phyloP scores from a whole-genome alignment of 768 basidiomycete genomes.

The Hericium erinaceus region DNA sequence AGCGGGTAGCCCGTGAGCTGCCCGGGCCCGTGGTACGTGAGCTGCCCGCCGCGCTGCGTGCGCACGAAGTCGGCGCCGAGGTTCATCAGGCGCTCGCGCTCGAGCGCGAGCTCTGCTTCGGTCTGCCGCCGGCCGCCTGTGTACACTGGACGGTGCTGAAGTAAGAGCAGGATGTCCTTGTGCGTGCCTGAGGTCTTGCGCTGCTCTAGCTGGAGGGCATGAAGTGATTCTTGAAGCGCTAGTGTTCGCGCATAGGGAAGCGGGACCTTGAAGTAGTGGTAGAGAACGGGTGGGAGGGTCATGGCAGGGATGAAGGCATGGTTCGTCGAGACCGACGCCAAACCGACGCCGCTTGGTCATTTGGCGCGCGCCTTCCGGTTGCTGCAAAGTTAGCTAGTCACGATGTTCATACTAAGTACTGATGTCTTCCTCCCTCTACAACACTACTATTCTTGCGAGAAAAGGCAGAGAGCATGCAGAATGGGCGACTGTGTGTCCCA shows the following conservation, averaged over 20 bases:
- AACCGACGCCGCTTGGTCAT: too few species aligned
- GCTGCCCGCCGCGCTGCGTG: constrained; percentile 81
- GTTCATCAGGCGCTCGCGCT: constrained; percentile 53
- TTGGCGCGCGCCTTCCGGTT: too few species aligned
- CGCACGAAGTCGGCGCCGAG: constrained; percentile 85
- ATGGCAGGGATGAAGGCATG: constrained; percentile 13
- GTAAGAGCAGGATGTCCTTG: constrained; percentile 61
- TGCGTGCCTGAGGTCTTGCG: constrained; percentile 33
- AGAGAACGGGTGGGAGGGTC: constrained; percentile 55
- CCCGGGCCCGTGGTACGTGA: constrained; percentile 96
- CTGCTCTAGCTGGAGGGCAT: constrained; percentile 53
- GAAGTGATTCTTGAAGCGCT: constrained; percentile 60
- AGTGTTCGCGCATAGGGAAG: constrained; percentile 67
- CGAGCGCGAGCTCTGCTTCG: constrained; percentile 45
- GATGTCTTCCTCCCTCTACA: too few species aligned
- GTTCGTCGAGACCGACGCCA: too few species aligned
- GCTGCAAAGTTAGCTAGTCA: too few species aligned
- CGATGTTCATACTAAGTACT: too few species aligned
- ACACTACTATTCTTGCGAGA: too few species aligned
- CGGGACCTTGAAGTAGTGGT: constrained; percentile 68
- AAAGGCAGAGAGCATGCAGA: too few species aligned
- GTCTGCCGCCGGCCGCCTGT: constrained; percentile 85
- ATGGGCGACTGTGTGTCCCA: too few species aligned
- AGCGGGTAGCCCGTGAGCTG: constrained; percentile 95
- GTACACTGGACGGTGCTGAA: constrained; percentile 91